These are phyloP conservation scores for Gossypium herbaceum DNA, from an alignment of 345 rosid species.

Conservation along the genomic window DNA sequence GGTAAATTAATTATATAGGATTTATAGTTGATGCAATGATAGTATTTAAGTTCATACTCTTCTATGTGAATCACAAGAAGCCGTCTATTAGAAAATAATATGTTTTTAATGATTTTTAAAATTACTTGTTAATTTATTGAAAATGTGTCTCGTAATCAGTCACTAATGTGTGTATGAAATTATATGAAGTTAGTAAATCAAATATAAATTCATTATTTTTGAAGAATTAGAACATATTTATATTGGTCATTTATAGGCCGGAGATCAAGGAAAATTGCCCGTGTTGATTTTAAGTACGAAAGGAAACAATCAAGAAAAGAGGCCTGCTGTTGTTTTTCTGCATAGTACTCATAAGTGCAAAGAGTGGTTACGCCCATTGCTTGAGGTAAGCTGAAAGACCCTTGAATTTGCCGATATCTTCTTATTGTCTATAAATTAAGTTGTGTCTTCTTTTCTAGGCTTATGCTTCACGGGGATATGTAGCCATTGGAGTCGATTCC, in stretches of 20 bases:
- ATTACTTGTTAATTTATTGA: too few relatives aligned
- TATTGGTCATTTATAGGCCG: constrained; percentile 37
- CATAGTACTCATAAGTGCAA: constrained; percentile 75
- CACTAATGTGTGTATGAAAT: too few relatives aligned
- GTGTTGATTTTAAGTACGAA: constrained; percentile 64
- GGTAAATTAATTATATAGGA: constrained; percentile 30
- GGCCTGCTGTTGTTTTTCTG: constrained; percentile 79
- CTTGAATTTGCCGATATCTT: neutral
- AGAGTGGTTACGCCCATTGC: constrained; percentile 87
- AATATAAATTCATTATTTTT: neutral
- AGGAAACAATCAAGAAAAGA: constrained; percentile 31
- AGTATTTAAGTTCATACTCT: too few relatives aligned
- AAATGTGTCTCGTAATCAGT: too few relatives aligned
- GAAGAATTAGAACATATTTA: neutral
- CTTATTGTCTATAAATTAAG: neutral
- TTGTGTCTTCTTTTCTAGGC: constrained; percentile 38
- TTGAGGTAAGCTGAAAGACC: constrained; percentile 44
- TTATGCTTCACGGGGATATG: constrained; percentile 84
- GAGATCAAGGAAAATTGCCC: constrained; percentile 73
- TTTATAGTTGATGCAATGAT: too few relatives aligned
- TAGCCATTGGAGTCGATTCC: constrained; percentile 79
- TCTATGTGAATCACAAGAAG: too few relatives aligned
- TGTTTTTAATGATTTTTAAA: too few relatives aligned
- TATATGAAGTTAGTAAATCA: too few relatives aligned
- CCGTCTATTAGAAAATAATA: too few relatives aligned